Conservation (phyloP, 371 early-diverging fungal genomes). For the Mucor racemosus region DNA sequence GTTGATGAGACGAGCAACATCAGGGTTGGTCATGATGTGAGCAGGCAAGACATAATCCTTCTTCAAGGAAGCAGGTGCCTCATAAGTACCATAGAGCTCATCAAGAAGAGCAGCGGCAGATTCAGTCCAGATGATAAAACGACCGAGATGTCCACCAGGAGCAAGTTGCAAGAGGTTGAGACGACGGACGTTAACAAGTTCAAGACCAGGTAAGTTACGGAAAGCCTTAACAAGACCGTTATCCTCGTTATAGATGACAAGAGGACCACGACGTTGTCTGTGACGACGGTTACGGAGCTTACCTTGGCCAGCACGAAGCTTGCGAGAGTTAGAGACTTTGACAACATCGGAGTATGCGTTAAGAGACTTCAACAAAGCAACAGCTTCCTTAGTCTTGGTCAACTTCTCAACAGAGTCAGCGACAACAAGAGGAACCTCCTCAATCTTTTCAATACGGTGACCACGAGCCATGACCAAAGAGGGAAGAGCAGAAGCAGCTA, state of each 20-base stretch:
- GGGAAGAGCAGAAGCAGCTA: slow-evolving; percentile 98
- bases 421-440: slow-evolving; percentile 98
- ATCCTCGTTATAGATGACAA: slow-evolving; percentile 97
- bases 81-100: slow-evolving; percentile 93
- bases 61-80: slow-evolving; percentile 85
- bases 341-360: slow-evolving; percentile 96
- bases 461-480: slow-evolving; percentile 98
- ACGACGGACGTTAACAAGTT: slow-evolving; percentile 90
- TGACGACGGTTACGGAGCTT: slow-evolving; percentile 99
- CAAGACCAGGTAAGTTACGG: slow-evolving; percentile 99
- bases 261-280: slow-evolving; percentile 97
- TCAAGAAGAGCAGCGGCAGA: slow-evolving; percentile 95
- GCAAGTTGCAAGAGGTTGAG: slow-evolving; percentile 99
- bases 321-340: slow-evolving; percentile 97
- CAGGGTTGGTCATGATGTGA: slow-evolving; percentile 92
- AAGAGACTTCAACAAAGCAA: slow-evolving; percentile 90
- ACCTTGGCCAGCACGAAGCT: slow-evolving; percentile 98
- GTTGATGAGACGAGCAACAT: slow-evolving; percentile 97
- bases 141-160: slow-evolving; percentile 99
- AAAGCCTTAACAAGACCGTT: slow-evolving; percentile 97
- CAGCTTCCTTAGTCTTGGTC: slow-evolving; percentile 97
- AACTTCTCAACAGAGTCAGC: slow-evolving; percentile 82
- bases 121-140: slow-evolving; percentile 99
- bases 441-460: slow-evolving; percentile 95
- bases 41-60: slow-evolving; percentile 94